Base-by-base conservation (phyloP, 257 asterid genomes). In the Solanum lignicaule region DNA sequence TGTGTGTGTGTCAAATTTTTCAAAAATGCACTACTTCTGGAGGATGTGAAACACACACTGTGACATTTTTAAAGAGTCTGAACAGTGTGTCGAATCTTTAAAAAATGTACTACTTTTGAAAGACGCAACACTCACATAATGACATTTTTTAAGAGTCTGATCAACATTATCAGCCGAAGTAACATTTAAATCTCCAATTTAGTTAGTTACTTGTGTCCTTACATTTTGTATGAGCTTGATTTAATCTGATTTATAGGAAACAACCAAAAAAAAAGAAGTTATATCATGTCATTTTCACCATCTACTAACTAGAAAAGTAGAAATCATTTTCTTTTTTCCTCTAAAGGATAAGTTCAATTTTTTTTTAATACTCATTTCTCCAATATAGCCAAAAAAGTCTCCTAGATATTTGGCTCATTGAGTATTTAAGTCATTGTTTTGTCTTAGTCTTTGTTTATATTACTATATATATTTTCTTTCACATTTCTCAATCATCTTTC, bases 91-190 rank as follows among this genome's bases (percentile, higher is more conserved):
- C 14, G 3, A 9, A 21, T 58, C 13, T 2, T 60, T 8, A 21
- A 9, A 60, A 60, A 21, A 60, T 60, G 2, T 9, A 58, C 11
- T 60, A 58, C 10, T 60, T 60, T 60, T 23, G 0, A 9, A 21
- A 0, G 2, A 21, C 0, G 2, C 13, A 8, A n/a, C 3, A 23
- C 7, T 1, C 1, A 65, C 4, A 4, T 2, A 11, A 2, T 65
- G 8, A 6, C 2, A 27, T 27, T 68, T 66, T 13, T 27, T 5
- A 13, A 27, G 1, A 13, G 5, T 27, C 0, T 6, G 0, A 14
- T 0, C 74, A 68, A 68, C 1, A 68, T n/a, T 25, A 5, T 68
- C 16, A 9, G 0, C 36, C 14, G 5, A 78, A 78, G 7, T 14
- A 39, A 31, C 35, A 76, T n/a, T 11, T 35, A n/a, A 72, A 76